Percentiles rank a stretch among this genome's conserved stretches.
Evolutionary conservation across 2,329 filamentous ascomycete species (phyloP).

Genomic region (Volutella citrinella): DNA sequence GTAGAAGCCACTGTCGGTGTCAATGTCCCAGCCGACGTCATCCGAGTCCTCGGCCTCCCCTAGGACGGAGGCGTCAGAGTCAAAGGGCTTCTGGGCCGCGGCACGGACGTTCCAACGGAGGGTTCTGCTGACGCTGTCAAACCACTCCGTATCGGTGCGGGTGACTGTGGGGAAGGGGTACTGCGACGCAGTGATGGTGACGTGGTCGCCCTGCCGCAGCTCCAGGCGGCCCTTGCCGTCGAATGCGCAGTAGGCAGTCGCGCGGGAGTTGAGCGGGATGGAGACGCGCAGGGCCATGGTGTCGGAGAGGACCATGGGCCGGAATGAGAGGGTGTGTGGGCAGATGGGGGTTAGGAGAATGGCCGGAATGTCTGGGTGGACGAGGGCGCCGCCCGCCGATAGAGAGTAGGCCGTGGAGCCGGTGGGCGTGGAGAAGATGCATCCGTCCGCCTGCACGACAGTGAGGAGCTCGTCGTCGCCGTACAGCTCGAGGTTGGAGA

Average conservation of each 20-base stretch:
- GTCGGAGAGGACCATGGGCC: slow-evolving; percentile 96
- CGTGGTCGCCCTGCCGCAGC: slow-evolving; percentile 87
- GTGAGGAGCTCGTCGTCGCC: slow-evolving; percentile 94
- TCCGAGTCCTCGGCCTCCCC: slow-evolving; percentile 47
- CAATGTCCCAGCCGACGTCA: slow-evolving; percentile 83
- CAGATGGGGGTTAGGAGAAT: slow-evolving; percentile 97
- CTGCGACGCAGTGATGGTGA: slow-evolving; percentile 92
- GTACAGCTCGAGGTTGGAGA: slow-evolving; percentile 94
- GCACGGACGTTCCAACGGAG: slow-evolving; percentile 93
- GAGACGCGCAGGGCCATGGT: slow-evolving; percentile 88
- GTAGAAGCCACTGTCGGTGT: slow-evolving; percentile 75
- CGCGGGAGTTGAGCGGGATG: slow-evolving; percentile 79
- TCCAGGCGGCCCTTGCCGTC: slow-evolving; percentile 96
- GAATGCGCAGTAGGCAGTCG: slow-evolving; percentile 94
- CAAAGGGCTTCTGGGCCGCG: slow-evolving; percentile 88
- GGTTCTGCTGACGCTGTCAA: slow-evolving; percentile 89
- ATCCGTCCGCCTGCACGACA: slow-evolving; percentile 93
- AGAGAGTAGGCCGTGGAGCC: slow-evolving; percentile 94
- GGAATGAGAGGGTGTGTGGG: slow-evolving; percentile 93
- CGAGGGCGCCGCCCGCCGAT: slow-evolving; percentile 89
- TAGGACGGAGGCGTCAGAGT: slow-evolving; percentile 42
- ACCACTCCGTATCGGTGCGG: slow-evolving; percentile 88
- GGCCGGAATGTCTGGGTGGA: slow-evolving; percentile 94
- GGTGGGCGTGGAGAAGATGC: slow-evolving; percentile 96
- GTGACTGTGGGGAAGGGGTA: slow-evolving; percentile 98